A percentile compares a stretch with the other conserved stretches of the same genome.
phyloP scores from a whole-genome alignment of 2,329 filamentous ascomycete species.

The Gremmenia infestans region DNA sequence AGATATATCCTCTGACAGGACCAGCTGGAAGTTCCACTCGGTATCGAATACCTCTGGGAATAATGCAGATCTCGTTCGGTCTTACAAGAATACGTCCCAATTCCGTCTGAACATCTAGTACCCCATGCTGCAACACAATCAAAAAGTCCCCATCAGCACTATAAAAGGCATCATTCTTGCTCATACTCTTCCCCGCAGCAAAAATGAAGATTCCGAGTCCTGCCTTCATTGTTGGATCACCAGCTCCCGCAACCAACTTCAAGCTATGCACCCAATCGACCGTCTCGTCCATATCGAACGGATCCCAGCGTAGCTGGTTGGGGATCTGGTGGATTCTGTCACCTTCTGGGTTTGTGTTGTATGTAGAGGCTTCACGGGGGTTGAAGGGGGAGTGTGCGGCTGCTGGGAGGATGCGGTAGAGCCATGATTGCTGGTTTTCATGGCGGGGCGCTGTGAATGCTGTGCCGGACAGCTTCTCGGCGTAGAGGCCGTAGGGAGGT shows the following conservation, averaged over 20 bases:
- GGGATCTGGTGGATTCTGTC: slow-evolving; percentile 62
- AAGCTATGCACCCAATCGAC: slow-evolving; percentile 62
- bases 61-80: slow-evolving; percentile 72
- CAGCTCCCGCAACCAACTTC: slow-evolving; percentile 69
- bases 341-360: slow-evolving; percentile 36
- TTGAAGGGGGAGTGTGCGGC: slow-evolving; percentile 47
- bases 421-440: slow-evolving; percentile 53
- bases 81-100: slow-evolving; percentile 69
- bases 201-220: slow-evolving; percentile 80
- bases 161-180: slow-evolving; percentile 70
- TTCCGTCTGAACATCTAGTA: slow-evolving; percentile 72
- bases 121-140: slow-evolving; percentile 70
- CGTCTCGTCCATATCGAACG: slow-evolving; percentile 64
- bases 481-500: slow-evolving; percentile 61
- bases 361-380: slow-evolving; percentile 39
- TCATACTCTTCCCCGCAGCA: slow-evolving; percentile 74
- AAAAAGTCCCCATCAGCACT: slow-evolving; percentile 77
- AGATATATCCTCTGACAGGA: slow-evolving; percentile 65
- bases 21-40: slow-evolving; percentile 60
- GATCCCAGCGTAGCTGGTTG: slow-evolving; percentile 73
- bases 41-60: slow-evolving; percentile 70
- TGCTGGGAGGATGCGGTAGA: slow-evolving; percentile 51
- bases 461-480: slow-evolving; percentile 57
- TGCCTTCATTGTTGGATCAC: slow-evolving; percentile 72
- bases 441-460: slow-evolving; percentile 52